phyloP scores from a whole-genome alignment of 2,329 filamentous ascomycete species.

The Pseudocercospora macadamiae region DNA sequence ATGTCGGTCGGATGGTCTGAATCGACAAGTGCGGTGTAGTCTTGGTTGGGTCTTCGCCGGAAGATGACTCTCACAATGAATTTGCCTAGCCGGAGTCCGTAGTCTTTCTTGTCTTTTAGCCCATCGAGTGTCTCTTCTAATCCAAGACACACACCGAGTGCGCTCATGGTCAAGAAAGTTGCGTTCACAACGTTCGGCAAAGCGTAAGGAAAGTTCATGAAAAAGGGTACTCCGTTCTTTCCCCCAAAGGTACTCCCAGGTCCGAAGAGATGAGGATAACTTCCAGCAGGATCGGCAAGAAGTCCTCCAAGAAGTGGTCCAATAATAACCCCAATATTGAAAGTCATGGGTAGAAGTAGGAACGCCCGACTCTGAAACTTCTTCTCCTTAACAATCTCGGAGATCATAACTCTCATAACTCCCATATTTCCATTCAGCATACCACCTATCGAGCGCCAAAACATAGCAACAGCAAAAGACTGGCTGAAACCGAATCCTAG shows the following conservation, averaged over 20 bases:
- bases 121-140: slow-evolving; percentile 63
- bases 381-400: slow-evolving; percentile 71
- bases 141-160: slow-evolving; percentile 61
- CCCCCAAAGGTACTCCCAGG: slow-evolving; percentile 61
- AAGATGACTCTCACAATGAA: slow-evolving; percentile 43
- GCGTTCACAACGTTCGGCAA: slow-evolving; percentile 70
- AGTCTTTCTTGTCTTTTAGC: slow-evolving; percentile 45
- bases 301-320: slow-evolving; percentile 63
- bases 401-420: slow-evolving; percentile 74
- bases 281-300: slow-evolving; percentile 66
- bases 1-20: slow-evolving; percentile 35
- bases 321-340: slow-evolving; percentile 61
- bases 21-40: slow-evolving; percentile 37
- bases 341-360: slow-evolving; percentile 66
- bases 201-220: slow-evolving; percentile 71
- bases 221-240: slow-evolving; percentile 58
- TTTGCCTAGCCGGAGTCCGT: slow-evolving; percentile 43
- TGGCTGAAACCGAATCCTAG: slow-evolving; percentile 71
- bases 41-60: slow-evolving; percentile 28
- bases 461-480: slow-evolving; percentile 63
- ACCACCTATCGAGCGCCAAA: slow-evolving; percentile 69
- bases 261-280: slow-evolving; percentile 66
- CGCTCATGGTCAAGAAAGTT: slow-evolving; percentile 59
- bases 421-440: slow-evolving; percentile 73
- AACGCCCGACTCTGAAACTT: slow-evolving; percentile 61